A percentile compares a stretch with the other conserved stretches of the same genome.
These are phyloP conservation scores for Tricholoma sp. DNA, from an alignment of 768 basidiomycete genomes.

Conservation along the genomic window DNA sequence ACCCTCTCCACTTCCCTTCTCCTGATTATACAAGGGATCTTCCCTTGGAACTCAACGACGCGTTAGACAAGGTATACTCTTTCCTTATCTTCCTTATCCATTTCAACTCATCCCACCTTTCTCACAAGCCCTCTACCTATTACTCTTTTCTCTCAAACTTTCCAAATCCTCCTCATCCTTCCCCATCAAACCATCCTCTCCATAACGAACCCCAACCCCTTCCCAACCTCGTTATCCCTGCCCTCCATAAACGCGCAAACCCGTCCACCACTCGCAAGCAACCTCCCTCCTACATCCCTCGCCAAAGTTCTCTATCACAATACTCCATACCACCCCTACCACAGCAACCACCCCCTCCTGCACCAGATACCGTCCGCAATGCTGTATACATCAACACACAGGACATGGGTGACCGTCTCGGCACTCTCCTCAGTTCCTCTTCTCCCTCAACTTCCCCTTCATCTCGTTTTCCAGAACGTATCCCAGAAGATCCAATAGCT, in stretches of 20 bases:
- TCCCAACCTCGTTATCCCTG: conserved; percentile 7
- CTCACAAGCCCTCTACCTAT: not conserved
- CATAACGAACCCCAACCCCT: not conserved
- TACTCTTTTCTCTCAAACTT: not conserved
- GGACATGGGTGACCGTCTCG: conserved; percentile 22
- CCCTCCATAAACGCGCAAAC: conserved; percentile 4
- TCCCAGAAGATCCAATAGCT: not conserved
- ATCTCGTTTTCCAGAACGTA: not conserved
- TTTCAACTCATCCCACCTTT: not conserved
- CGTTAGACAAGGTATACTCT: conserved; percentile 3
- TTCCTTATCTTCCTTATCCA: not conserved
- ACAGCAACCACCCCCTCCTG: not conserved
- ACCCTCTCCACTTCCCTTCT: conserved; percentile 16
- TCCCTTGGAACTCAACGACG: not conserved
- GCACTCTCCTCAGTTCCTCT: conserved; percentile 10
- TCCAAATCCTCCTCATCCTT: not conserved
- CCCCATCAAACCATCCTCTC: not conserved
- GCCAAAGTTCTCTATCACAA: not conserved
- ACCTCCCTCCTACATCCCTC: conserved; percentile 1
- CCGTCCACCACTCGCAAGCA: conserved; percentile 2
- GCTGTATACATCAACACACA: conserved; percentile 34
- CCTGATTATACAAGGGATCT: conserved; percentile 9
- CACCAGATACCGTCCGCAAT: conserved; percentile 16
- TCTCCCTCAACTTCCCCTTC: conserved; percentile 3
- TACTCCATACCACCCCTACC: not conserved